Percentiles rank a stretch among this genome's conserved stretches.
Evolutionary conservation across 1,284 basidiomycete species (phyloP).

Genomic region (Violaceomyces palustris): DNA sequence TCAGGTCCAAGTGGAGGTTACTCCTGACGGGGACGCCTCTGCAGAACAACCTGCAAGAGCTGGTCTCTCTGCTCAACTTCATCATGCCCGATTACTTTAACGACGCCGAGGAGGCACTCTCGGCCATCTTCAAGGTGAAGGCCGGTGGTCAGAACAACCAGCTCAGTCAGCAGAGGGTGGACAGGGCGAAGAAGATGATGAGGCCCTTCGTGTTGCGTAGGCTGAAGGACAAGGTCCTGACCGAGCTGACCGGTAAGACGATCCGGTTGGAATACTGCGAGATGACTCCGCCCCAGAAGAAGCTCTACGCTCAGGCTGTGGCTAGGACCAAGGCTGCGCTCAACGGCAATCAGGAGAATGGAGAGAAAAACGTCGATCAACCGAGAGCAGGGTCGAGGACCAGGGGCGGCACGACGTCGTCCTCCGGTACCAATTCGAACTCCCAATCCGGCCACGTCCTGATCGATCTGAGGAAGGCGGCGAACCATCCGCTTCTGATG

Average conservation of each 20-base stretch:
- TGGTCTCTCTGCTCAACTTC: conserved; percentile 90
- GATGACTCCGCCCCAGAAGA: conserved; percentile 76
- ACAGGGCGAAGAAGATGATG: conserved; percentile 97
- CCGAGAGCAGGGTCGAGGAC: conserved; percentile 2
- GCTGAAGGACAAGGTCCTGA: conserved; percentile 80
- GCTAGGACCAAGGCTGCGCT: conserved; percentile 74
- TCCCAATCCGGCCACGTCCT: conserved; percentile 64
- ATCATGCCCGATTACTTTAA: conserved; percentile 88
- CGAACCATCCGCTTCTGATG: conserved; percentile 93
- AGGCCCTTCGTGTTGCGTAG: conserved; percentile 94
- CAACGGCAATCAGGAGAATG: not conserved
- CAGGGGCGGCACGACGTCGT: conserved; percentile 7
- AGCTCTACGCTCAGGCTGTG: conserved; percentile 79
- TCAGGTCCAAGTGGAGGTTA: conserved; percentile 80
- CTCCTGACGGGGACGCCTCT: conserved; percentile 93
- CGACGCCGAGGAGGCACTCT: conserved; percentile 68
- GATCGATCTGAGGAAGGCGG: conserved; percentile 93
- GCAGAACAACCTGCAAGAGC: conserved; percentile 77
- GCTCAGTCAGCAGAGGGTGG: conserved; percentile 82
- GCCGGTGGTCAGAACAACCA: conserved; percentile 78
- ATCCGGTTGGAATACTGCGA: conserved; percentile 91
- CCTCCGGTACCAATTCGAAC: conserved; percentile 10
- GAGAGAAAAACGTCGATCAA: conserved; percentile 3
- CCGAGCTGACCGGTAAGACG: conserved; percentile 84
- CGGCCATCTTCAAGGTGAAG: conserved; percentile 94